Evolutionary conservation across 2,329 filamentous ascomycete genomes (phyloP).

Genomic region (Proliferodiscus dingleyae): DNA sequence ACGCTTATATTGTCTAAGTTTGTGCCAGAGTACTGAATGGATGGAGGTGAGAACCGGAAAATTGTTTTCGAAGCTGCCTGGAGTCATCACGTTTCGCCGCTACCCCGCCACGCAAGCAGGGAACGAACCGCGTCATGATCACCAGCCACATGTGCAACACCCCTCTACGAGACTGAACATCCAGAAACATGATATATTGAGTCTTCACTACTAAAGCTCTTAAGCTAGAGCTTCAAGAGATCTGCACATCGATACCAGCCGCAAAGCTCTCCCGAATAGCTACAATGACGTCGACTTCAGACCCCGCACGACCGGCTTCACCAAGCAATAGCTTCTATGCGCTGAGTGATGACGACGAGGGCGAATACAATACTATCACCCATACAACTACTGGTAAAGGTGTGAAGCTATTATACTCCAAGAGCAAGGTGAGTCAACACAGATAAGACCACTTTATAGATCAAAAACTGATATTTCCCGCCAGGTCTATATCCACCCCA

Average conservation of each 20-base stretch:
- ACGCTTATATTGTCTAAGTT: too few species aligned
- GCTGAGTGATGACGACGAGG: conserved; percentile 93
- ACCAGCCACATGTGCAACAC: background rate
- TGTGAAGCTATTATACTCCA: conserved; percentile 90
- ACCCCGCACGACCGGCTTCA: conserved; percentile 46
- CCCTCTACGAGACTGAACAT: background rate
- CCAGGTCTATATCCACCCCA: conserved; percentile 92
- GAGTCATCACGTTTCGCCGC: conserved; percentile 1
- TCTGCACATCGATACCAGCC: background rate
- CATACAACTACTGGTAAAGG: conserved; percentile 72
- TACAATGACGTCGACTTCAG: conserved; percentile 23
- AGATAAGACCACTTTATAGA: conserved; percentile 1
- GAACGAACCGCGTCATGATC: conserved; percentile 4
- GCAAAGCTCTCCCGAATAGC: background rate
- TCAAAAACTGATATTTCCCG: conserved; percentile 18
- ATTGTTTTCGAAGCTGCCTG: background rate
- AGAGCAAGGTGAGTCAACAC: conserved; percentile 71
- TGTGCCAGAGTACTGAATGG: too few species aligned
- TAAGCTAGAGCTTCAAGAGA: background rate
- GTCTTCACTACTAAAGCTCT: background rate
- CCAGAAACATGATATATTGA: background rate
- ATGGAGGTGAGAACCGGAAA: background rate
- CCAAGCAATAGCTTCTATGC: conserved; percentile 89
- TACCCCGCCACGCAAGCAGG: conserved; percentile 1
- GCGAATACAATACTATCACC: conserved; percentile 89